Evolutionary conservation across 2,329 filamentous ascomycete species (phyloP).

Genomic region (Sporothrix phasma): DNA sequence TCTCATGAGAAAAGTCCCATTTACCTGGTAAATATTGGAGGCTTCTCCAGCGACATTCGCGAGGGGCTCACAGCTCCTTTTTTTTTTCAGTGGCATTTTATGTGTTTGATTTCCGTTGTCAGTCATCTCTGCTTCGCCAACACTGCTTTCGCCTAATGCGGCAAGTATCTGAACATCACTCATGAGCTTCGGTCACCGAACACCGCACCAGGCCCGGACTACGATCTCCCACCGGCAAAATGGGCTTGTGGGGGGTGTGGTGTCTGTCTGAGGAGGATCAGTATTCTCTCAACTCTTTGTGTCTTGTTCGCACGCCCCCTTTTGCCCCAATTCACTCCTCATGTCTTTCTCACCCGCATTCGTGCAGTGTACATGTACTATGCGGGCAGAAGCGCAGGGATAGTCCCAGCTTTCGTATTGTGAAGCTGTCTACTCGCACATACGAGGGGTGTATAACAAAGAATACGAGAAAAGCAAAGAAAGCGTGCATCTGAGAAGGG

Average conservation of each 20-base stretch:
- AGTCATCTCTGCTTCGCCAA: neutral
- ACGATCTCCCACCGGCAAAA: slow-evolving; percentile 24
- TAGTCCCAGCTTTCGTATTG: slow-evolving; percentile 18
- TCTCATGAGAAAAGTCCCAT: neutral
- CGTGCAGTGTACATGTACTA: neutral
- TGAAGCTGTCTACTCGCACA: slow-evolving; percentile 7
- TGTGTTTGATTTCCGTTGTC: neutral
- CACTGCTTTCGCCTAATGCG: slow-evolving; percentile 24
- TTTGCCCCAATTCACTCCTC: neutral
- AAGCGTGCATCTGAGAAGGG: neutral
- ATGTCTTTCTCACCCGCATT: slow-evolving; percentile 10
- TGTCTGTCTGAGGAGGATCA: slow-evolving; percentile 18
- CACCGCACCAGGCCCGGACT: slow-evolving; percentile 29
- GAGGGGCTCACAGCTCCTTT: slow-evolving; percentile 1
- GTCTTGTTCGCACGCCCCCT: slow-evolving; percentile 12
- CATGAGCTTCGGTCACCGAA: slow-evolving; percentile 38
- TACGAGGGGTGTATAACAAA: slow-evolving; percentile 5
- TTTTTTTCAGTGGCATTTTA: neutral
- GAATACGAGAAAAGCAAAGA: neutral
- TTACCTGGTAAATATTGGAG: slow-evolving; percentile 7
- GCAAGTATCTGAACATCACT: slow-evolving; percentile 29
- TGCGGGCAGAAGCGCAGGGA: slow-evolving; percentile 10
- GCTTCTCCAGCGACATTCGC: neutral
- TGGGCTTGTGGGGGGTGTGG: slow-evolving; percentile 23
- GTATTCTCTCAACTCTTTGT: slow-evolving; percentile 12